A percentile compares a stretch with the other conserved stretches of the same genome.
phyloP scores from a whole-genome alignment of 805 yeast species.

The Lipomyces sp. region DNA sequence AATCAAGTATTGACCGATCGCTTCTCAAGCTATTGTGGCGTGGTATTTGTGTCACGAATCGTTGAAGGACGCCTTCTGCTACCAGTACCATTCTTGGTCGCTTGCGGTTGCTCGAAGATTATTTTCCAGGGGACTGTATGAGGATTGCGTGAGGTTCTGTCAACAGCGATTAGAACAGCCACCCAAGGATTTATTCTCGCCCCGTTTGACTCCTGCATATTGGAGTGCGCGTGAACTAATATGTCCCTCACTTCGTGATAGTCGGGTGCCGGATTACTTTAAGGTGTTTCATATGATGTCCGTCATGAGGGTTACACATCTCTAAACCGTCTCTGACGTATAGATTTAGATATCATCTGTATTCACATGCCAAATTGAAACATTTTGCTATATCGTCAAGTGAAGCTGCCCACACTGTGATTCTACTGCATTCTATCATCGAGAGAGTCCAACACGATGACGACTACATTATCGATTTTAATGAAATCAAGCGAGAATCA shows the following conservation, averaged over 20 bases:
- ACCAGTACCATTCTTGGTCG: slow-evolving; percentile 12
- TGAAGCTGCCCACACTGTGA: slow-evolving; percentile 19
- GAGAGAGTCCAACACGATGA: slow-evolving; percentile 13
- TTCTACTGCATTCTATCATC: slow-evolving; percentile 13
- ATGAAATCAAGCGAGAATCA: not conserved
- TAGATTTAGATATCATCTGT: slow-evolving; percentile 14
- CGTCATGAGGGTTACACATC: not conserved
- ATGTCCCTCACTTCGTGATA: slow-evolving; percentile 13
- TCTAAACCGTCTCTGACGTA: not conserved
- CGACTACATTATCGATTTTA: slow-evolving; percentile 15
- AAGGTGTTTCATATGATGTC: slow-evolving; percentile 24
- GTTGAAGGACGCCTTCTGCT: slow-evolving; percentile 10
- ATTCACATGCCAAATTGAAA: slow-evolving; percentile 8
- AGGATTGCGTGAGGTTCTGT: slow-evolving; percentile 21
- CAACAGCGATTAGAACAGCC: slow-evolving; percentile 17
- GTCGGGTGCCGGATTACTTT: slow-evolving; percentile 26
- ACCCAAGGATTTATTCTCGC: slow-evolving; percentile 12
- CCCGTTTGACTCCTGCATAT: slow-evolving; percentile 20
- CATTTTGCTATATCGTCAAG: slow-evolving; percentile 9
- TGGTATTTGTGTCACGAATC: not conserved
- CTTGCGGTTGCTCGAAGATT: slow-evolving; percentile 12
- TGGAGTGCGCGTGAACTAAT: slow-evolving; percentile 2
- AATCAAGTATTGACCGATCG: not conserved
- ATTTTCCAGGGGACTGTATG: slow-evolving; percentile 3
- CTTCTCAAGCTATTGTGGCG: slow-evolving; percentile 2